These are phyloP conservation scores for Suillus clintonianus DNA, from an alignment of 768 basidiomycete species.

Conservation along the genomic window DNA sequence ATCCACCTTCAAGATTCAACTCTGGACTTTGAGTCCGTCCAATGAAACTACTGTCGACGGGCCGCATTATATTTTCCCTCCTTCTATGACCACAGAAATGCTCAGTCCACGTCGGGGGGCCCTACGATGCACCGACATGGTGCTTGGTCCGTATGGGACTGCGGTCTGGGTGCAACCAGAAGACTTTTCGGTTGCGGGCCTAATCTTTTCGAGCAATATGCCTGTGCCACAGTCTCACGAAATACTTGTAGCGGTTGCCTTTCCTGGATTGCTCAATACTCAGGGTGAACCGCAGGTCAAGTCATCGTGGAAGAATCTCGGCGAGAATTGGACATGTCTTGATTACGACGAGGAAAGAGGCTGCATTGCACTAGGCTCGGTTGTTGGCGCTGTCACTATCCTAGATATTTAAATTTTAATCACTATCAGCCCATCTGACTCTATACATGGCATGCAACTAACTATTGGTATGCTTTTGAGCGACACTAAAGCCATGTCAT, in stretches of 20 bases:
- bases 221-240: constrained; percentile 30
- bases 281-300: constrained; percentile 25
- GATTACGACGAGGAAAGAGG: constrained; percentile 65
- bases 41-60: constrained; percentile 16
- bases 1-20: constrained; percentile 46
- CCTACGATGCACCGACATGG: constrained; percentile 54
- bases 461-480: neutral
- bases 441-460: neutral
- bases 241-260: constrained; percentile 47
- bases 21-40: constrained; percentile 46
- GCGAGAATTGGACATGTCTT: constrained; percentile 54
- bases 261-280: constrained; percentile 43
- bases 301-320: constrained; percentile 34
- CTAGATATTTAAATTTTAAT: constrained; percentile 31
- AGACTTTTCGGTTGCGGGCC: constrained; percentile 42
- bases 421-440: neutral
- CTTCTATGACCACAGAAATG: constrained; percentile 37
- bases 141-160: constrained; percentile 56
- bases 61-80: constrained; percentile 48
- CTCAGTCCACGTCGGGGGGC: constrained; percentile 46
- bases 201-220: constrained; percentile 29
- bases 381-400: constrained; percentile 47
- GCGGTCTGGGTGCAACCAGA: constrained; percentile 65
- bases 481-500: neutral
- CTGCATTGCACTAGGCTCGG: constrained; percentile 53